Evolutionary conservation across 2,329 filamentous ascomycete genomes (phyloP).

Genomic region (Penicillium sp.): DNA sequence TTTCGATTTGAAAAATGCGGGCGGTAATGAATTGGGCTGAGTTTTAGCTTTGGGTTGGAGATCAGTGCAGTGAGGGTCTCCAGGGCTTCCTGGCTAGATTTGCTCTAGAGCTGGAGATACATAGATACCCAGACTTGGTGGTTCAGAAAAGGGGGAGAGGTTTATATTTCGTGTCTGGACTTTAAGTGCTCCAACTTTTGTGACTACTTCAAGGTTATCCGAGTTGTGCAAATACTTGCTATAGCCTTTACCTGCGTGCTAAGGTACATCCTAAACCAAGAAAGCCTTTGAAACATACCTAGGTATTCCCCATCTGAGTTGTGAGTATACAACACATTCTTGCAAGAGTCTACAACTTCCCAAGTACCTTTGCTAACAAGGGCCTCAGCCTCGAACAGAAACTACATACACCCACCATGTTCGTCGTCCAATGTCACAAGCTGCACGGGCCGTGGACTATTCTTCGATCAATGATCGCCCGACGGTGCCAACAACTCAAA

Average conservation of each 20-base stretch:
- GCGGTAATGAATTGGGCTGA: background rate
- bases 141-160: too few species aligned
- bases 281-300: too few species aligned
- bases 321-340: background rate
- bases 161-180: too few species aligned
- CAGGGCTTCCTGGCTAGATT: too few species aligned
- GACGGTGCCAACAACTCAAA: conserved; percentile 1
- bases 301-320: background rate
- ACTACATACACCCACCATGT: conserved; percentile 4
- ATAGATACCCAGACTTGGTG: too few species aligned
- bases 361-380: background rate
- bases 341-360: background rate
- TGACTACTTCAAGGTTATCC: too few species aligned
- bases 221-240: too few species aligned
- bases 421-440: conserved; percentile 2
- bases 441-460: conserved; percentile 1
- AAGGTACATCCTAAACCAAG: background rate
- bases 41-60: background rate
- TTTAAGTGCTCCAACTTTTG: too few species aligned
- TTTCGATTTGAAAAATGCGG: conserved; percentile 8
- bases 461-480: conserved; percentile 5
- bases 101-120: too few species aligned
- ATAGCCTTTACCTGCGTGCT: too few species aligned
- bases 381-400: too few species aligned
- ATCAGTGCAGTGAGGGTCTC: background rate